phyloP scores from a whole-genome alignment of 129 eudicot species.

The Heracleum sosnowskyi region DNA sequence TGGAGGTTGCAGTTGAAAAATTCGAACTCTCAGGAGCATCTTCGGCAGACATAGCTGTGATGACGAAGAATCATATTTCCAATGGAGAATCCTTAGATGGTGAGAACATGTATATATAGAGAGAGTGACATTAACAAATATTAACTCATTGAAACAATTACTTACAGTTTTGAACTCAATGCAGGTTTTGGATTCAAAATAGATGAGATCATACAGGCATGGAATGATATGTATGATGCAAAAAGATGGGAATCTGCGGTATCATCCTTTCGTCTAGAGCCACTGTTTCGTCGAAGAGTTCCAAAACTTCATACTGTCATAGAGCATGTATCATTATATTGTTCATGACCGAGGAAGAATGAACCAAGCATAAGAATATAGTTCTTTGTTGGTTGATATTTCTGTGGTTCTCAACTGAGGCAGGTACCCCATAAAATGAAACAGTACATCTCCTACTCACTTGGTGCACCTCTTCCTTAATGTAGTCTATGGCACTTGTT shows the following conservation, averaged over 20 bases:
- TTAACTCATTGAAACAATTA: background rate
- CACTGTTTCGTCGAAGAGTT: constrained; percentile 67
- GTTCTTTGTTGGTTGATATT: background rate
- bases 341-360: background rate
- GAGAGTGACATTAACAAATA: background rate
- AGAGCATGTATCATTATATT: constrained; percentile 41
- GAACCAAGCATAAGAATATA: background rate
- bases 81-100: constrained; percentile 69
- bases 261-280: constrained; percentile 60
- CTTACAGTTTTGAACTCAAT: constrained; percentile 6
- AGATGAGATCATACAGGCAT: constrained; percentile 89
- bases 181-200: constrained; percentile 67
- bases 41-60: constrained; percentile 65
- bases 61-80: constrained; percentile 85
- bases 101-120: constrained; percentile 4
- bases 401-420: constrained; percentile 2
- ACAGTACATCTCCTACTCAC: background rate
- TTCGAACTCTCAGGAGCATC: constrained; percentile 93
- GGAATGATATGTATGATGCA: constrained; percentile 97
- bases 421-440: background rate
- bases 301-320: constrained; percentile 61
- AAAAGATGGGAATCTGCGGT: constrained; percentile 71
- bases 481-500: background rate
- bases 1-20: constrained; percentile 92
- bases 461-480: background rate